These are phyloP conservation scores for Penicillium coprophilum DNA, from an alignment of 495 filamentous ascomycete genomes.

Conservation along the genomic window DNA sequence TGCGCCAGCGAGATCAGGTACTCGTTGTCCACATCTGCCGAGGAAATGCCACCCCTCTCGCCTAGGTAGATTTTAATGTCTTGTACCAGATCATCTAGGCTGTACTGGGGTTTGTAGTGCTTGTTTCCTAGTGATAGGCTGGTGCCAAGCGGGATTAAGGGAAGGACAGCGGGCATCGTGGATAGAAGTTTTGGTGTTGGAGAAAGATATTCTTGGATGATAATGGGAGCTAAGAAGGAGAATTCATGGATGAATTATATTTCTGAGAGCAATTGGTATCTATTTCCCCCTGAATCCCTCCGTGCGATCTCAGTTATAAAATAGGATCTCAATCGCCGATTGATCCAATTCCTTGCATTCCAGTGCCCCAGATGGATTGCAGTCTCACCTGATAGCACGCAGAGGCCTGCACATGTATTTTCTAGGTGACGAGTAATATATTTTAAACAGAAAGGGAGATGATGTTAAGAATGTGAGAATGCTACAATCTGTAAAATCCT, in stretches of 20 bases:
- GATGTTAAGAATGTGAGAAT: neutral
- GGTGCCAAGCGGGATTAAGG: constrained; percentile 16
- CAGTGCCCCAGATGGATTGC: constrained; percentile 1
- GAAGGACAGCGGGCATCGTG: constrained; percentile 22
- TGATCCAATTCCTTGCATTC: constrained; percentile 10
- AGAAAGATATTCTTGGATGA: neutral
- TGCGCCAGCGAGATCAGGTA: constrained; percentile 31
- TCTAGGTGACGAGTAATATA: neutral
- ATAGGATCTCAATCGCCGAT: constrained; percentile 12
- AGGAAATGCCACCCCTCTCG: constrained; percentile 30
- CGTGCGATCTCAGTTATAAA: constrained; percentile 4
- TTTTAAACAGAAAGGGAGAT: neutral
- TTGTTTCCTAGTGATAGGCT: constrained; percentile 20
- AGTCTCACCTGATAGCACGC: neutral
- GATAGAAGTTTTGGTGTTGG: neutral
- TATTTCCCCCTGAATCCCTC: constrained; percentile 5
- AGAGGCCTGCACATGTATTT: neutral
- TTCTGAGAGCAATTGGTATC: constrained; percentile 3
- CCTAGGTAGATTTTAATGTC: constrained; percentile 36
- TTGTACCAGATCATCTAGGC: constrained; percentile 29
- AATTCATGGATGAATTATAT: neutral
- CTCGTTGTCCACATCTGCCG: constrained; percentile 28
- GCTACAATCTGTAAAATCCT: too few species aligned
- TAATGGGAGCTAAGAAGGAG: neutral
- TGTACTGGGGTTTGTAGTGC: constrained; percentile 25